Base-by-base conservation (phyloP, 2,329 filamentous ascomycete species). In the Diaporthe humulicola region DNA sequence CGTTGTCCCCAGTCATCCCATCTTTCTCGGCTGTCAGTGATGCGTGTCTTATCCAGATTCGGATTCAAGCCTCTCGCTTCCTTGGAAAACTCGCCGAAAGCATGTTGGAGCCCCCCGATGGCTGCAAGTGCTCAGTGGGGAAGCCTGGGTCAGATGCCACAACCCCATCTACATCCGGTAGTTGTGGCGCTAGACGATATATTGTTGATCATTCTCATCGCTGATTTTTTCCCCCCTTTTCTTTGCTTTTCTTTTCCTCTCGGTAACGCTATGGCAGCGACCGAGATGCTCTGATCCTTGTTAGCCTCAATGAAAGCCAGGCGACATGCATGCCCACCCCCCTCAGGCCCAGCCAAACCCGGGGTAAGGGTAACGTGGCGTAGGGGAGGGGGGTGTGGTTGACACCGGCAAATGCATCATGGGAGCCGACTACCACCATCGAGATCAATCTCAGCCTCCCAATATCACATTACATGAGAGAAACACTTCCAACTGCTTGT, bases 401-500 rank as follows among this genome's bases (percentile, higher is more conserved):
- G 22, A 60, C 22, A 22, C 22, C 10, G 25, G 30, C 7, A 42
- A 19, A 42, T 61, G n/a, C 57, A 42, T 8, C 57, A 40, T 42
- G 57, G 57, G 36, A 42, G 57, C 28, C 36, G 42, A 33, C n/a
- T 25, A 30, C 40, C 15, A 30, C 12, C 19, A 36, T 28, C 60
- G 25, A 48, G 48, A 69, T 42, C 15, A 33, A 69, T 42, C 15
- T 30, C 33, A 40, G 45, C 45, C 25, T 25, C 30, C 30, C n/a
- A 38, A 3, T 40, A 52, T 71, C 57, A 61, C n/a, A 61, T 71
- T 71, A 61, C 70, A 40, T 60, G 42, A 71, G 42, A 57, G 36
- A 45, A 71, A 22, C n/a, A n/a, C 22, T 9, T n/a, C 25, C 19
- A 19, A 15, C 17, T 28, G 9, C 42, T 22, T 9, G 45, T 58